Base-by-base conservation (phyloP, 73 alveolate genomes). In the Effrenium voratum region DNA sequence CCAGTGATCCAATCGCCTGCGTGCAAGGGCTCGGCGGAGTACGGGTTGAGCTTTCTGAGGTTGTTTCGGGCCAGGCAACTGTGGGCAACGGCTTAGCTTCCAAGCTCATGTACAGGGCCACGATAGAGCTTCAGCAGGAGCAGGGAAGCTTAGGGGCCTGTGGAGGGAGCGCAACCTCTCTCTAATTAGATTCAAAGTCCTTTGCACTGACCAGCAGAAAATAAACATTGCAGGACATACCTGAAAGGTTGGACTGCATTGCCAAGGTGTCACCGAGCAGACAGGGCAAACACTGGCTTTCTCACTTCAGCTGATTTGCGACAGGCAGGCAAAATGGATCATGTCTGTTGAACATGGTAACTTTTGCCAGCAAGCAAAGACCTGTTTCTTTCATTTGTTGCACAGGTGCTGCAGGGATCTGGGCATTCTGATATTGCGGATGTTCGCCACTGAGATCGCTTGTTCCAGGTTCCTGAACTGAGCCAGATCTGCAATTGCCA, bases 281-380 rank as follows among this genome's bases (percentile, higher is more conserved):
- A 90, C 44, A 68, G 46, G 55, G 76, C n/a, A 26, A 52, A 70
- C 4, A 34, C 86, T 24, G 97, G 97, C 75, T 90, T 90, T 76
- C 97, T 90, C 75, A 90, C 97, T 19, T 90, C 97, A 70, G 97
- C 97, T 19, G 97, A 90, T 45, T 75, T 90, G 36, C 97, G 97
- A n/a, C 97, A 90, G 97, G 97, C 88, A 5, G 46, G 34, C 32
- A 1, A 43, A 15, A 19, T 41, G 68, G 8, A 32, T 41, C 43
- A 63, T 63, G n/a, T 57, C 28, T 50, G 84, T 30, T 36, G 50
- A 73, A 46, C 63, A 13, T 13, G 76, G 32, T 13, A 19, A 4
- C 45, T 16, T 43, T 13, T 44, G 45, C 43, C 40, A 28, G 8
- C 88, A 66, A 19, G 12, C 13, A 26, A 16, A 34, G 32, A 26